phyloP scores from a whole-genome alignment of 75 land plant species.

The Larix kaempferi region DNA sequence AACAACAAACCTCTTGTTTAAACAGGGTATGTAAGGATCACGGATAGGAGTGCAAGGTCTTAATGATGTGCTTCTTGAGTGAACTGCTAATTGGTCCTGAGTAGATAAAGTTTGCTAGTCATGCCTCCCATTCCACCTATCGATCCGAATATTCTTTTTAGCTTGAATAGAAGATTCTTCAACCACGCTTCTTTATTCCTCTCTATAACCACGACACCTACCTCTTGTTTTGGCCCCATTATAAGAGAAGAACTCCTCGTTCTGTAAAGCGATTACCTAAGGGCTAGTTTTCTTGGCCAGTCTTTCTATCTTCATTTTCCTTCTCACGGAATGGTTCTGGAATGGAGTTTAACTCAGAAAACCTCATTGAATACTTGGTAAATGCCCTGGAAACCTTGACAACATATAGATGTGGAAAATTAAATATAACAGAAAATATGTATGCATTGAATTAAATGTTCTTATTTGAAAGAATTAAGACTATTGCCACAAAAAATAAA shows the following conservation, averaged over 20 bases:
- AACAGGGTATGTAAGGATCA: constrained; percentile 1
- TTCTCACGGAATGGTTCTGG: neutral
- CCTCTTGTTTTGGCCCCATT: constrained; percentile 40
- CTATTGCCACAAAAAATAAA: no score
- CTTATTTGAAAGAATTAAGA: no score
- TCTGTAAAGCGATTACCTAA: neutral
- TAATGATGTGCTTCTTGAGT: constrained; percentile 10
- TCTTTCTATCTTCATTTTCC: neutral
- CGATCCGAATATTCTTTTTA: constrained; percentile 16
- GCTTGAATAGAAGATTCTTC: constrained; percentile 14
- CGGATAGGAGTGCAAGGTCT: constrained; percentile 15
- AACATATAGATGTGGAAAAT: no score
- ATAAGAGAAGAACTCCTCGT: constrained; percentile 19
- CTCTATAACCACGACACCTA: constrained; percentile 24
- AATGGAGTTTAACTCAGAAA: constrained; percentile 3
- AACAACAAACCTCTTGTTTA: constrained; percentile 1
- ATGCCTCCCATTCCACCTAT: constrained; percentile 5
- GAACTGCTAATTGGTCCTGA: neutral
- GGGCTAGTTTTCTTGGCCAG: constrained; percentile 1
- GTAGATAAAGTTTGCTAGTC: neutral
- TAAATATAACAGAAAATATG: no score
- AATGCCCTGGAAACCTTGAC: no score
- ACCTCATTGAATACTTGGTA: no score
- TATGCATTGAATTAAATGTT: no score
- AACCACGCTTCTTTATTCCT: constrained; percentile 12